phyloP scores from a whole-genome alignment of 73 alveolate species.

The Paramecium biaurelia region DNA sequence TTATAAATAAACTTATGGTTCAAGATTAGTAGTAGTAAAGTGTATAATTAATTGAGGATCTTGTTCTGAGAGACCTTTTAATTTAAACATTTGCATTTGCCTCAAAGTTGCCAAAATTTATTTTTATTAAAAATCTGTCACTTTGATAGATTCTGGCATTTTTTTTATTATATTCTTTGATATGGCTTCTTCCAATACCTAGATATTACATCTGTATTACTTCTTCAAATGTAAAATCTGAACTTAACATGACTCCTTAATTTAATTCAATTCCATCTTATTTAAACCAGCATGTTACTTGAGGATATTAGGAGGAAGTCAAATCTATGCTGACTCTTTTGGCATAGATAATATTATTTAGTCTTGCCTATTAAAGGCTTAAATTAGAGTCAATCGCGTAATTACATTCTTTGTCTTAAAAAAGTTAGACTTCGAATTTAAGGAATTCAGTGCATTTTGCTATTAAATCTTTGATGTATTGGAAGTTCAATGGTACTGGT shows the following conservation, averaged over 20 bases:
- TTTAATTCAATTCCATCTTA: not conserved
- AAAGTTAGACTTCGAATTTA: not conserved
- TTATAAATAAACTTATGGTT: not conserved
- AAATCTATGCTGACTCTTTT: not conserved
- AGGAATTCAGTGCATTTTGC: not conserved
- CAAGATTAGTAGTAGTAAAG: not conserved
- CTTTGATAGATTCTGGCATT: not conserved
- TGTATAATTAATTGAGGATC: not conserved
- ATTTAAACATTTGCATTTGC: not conserved
- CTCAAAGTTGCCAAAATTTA: not conserved
- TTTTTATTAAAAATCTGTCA: not conserved
- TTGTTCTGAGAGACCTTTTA: not conserved
- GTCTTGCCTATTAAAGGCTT: not conserved
- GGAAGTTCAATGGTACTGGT: not conserved
- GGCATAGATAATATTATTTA: not conserved
- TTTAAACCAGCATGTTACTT: not conserved
- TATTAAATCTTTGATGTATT: not conserved
- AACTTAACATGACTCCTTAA: not conserved
- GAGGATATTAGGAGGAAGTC: not conserved
- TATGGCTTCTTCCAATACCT: not conserved
- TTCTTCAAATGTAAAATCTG: not conserved
- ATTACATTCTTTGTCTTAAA: not conserved
- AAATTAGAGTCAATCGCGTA: not conserved
- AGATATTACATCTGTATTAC: not conserved
- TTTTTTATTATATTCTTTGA: not conserved